Base-by-base conservation (phyloP, 2,329 filamentous ascomycete genomes). In the Fusarium xyrophilum region DNA sequence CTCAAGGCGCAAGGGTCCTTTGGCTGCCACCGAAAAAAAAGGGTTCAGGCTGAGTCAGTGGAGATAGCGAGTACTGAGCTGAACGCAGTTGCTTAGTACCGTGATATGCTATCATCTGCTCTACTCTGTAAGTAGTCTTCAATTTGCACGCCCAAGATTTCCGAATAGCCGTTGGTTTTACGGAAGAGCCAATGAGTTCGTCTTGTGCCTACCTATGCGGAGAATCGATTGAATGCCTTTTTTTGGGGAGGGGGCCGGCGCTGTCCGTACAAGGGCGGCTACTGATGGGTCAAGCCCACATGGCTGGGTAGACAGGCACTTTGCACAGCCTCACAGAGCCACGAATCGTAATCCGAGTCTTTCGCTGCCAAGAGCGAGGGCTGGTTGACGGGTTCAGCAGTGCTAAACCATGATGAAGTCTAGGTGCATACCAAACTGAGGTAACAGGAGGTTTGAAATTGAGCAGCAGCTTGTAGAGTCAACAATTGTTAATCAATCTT, bases 241-340 rank as follows among this genome's bases (percentile, higher is more conserved):
- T 35, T 32, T 27, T 23, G 14, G 40, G 35, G n/a, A n/a, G n/a
- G n/a, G n/a, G n/a, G n/a, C n/a, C 14, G 21, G 38, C 21, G 21
- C 32, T n/a, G 36, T 28, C 28, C 12, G 14, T n/a, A 6, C 14
- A 36, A 28, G 25, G 38, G n/a, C 19, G 32, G 40, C 32, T 30
- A 43, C 33, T 33, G 38, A 51, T 40, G 36, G 28, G 52, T 25
- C 25, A 33, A 51, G 33, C 35, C 48, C 40, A 35, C 46, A 27
- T 17, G 27, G 47, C n/a, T 33, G 14, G 14, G 32, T 25, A 25
- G 15, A 17, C 40, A n/a, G 43, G 19, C 21, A 23, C 50, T 59
- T 57, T 59, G 67, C 72, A 72, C 71, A 74, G 72, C 72, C 72
- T 72, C 70, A 32, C 50, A 51, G 28, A 63, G 66, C 65, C 67